Evolutionary conservation across 2,329 filamentous ascomycete genomes (phyloP).

Genomic region (Elsinoe australis): DNA sequence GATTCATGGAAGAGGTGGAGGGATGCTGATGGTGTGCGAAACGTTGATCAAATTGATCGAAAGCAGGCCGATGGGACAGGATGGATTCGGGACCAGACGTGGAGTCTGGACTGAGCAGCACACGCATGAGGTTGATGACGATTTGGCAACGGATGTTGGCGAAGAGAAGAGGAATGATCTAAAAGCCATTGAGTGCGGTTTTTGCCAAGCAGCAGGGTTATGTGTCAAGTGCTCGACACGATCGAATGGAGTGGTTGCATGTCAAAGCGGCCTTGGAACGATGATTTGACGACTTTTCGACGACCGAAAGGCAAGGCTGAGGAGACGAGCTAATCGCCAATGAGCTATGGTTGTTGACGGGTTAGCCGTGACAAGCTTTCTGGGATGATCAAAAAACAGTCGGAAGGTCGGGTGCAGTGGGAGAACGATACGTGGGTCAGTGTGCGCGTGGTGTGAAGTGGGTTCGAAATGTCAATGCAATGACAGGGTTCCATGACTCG

Average conservation of each 20-base stretch:
- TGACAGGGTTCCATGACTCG: no score
- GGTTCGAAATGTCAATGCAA: neutral
- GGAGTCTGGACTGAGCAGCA: constrained; percentile 11
- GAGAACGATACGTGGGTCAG: constrained; percentile 14
- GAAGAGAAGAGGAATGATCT: neutral
- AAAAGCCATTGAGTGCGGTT: constrained; percentile 9
- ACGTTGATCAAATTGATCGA: constrained; percentile 10
- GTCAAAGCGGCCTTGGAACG: constrained; percentile 11
- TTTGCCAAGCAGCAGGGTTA: constrained; percentile 15
- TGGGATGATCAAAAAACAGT: constrained; percentile 11
- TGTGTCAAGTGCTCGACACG: constrained; percentile 14
- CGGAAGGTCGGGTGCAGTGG: constrained; percentile 12
- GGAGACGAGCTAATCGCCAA: constrained; percentile 10
- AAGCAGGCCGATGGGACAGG: constrained; percentile 9
- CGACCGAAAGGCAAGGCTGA: constrained; percentile 15
- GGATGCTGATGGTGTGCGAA: neutral
- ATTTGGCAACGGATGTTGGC: neutral
- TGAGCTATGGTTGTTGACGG: neutral
- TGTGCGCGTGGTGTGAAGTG: neutral
- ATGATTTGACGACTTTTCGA: constrained; percentile 11
- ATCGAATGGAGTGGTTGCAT: constrained; percentile 11
- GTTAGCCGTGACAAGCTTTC: constrained; percentile 12
- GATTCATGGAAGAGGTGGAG: constrained; percentile 4
- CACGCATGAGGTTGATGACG: constrained; percentile 14
- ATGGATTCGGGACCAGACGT: constrained; percentile 9